Conservation (phyloP, 1,284 basidiomycete genomes). For the Cystobasidium pallidum region DNA sequence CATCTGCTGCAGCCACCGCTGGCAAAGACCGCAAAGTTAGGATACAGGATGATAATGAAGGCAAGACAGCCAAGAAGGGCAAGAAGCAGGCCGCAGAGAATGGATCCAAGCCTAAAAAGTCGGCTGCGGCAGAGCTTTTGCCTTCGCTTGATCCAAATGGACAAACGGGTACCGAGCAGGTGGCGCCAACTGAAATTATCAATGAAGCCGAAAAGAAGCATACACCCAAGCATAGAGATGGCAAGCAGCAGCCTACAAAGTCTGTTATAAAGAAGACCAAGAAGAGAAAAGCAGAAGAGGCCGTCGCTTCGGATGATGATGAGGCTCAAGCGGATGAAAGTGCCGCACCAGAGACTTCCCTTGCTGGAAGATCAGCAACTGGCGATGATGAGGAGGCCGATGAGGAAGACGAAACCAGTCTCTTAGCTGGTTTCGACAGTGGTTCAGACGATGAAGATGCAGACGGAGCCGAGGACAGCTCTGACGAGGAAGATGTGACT, state of each 20-base stretch:
- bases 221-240: constrained; percentile 41
- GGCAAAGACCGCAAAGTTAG: constrained; percentile 38
- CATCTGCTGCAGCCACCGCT: constrained; percentile 17
- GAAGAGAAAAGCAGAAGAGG: constrained; percentile 35
- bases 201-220: constrained; percentile 30
- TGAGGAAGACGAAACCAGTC: constrained; percentile 34
- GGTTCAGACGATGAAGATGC: constrained; percentile 38
- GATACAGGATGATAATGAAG: constrained; percentile 25
- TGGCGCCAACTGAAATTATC: constrained; percentile 31
- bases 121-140: constrained; percentile 9
- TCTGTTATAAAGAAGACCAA: constrained; percentile 35
- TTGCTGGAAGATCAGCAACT: constrained; percentile 17
- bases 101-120: constrained; percentile 1
- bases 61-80: constrained; percentile 8
- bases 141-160: constrained; percentile 17
- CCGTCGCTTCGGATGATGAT: constrained; percentile 17
- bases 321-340: constrained; percentile 23
- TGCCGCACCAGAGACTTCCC: constrained; percentile 32
- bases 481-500: constrained; percentile 38
- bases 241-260: constrained; percentile 36
- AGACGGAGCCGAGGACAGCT: constrained; percentile 35
- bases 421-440: constrained; percentile 43
- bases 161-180: constrained; percentile 17
- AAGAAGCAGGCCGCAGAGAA: constrained; percentile 18
- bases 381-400: constrained; percentile 21